Base-by-base conservation (phyloP, 2,329 filamentous ascomycete genomes). In the Aspergillus fumigatus region DNA sequence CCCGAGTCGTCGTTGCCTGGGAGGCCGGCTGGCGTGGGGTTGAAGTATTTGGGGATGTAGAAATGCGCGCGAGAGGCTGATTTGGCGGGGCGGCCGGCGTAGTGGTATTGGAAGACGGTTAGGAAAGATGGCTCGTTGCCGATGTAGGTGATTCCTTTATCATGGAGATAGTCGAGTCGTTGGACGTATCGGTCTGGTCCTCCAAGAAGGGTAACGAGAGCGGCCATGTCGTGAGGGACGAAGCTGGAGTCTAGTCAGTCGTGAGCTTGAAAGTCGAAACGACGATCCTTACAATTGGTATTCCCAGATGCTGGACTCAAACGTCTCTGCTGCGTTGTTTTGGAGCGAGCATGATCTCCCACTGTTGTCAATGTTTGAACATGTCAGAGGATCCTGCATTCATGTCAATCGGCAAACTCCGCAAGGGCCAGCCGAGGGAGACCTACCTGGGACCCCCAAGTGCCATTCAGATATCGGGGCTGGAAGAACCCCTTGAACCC, bases 401-500 rank as follows among this genome's bases (percentile, higher is more conserved):
- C 0, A 51, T 43, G 25, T 53, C 29, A 38, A 49, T 19, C 43
- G 43, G 3, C 38, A 9, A 35, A n/a, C 38, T 11, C n/a, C 27
- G 21, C n/a, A 32, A 21, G 17, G 51, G 45, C 2, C 27, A 35
- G 17, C 17, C 4, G 10, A 17, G 6, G 26, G 5, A 17, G 10
- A 25, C 51, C 5, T 27, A 65, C 82, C 69, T 91, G 88, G 52
- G 76, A 83, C 2, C 81, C 86, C 84, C 86, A 92, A 0, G 86
- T 89, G 25, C 80, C 78, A 65, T 92, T 91, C 0, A 86, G 68
- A 58, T 83, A 87, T 51, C 81, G 84, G 0, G 88, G 88, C 67
- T 90, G 86, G 58, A 91, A 86, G 71, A 90, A 92, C 0, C 88
- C 88, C 0, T 74, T 77, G 62, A 89, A 92, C 0, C 86, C 86